Percentiles rank a stretch among this genome's conserved stretches.
These are phyloP conservation scores for Dichomitus squalens DNA, from an alignment of 1,284 basidiomycete species.

Conservation along the genomic window DNA sequence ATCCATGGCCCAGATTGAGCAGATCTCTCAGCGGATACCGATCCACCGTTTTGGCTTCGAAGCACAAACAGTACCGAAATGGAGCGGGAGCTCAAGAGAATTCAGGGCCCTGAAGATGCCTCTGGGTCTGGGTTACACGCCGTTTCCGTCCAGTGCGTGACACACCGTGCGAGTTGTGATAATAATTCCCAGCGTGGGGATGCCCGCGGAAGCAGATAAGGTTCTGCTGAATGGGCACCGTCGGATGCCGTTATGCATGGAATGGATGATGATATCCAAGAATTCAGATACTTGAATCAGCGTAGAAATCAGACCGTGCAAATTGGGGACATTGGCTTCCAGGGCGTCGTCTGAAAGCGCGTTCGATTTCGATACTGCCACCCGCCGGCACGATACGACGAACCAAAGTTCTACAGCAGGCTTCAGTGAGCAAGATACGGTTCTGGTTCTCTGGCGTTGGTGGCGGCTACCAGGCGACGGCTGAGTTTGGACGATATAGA, in stretches of 20 bases:
- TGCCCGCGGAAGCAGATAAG: conserved; percentile 29
- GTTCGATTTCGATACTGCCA: conserved; percentile 16
- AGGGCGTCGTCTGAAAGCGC: conserved; percentile 8
- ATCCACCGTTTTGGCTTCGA: conserved; percentile 25
- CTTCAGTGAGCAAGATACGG: conserved; percentile 17
- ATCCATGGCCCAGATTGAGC: conserved; percentile 27
- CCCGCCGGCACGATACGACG: conserved; percentile 11
- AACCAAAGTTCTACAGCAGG: not conserved
- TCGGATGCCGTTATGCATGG: conserved; percentile 33
- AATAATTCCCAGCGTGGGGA: conserved; percentile 21
- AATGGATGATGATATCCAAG: conserved; percentile 27
- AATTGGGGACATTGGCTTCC: conserved; percentile 9
- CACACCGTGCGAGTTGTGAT: conserved; percentile 31
- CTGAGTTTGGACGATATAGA: conserved; percentile 11
- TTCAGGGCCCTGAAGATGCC: conserved; percentile 31
- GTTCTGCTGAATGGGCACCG: conserved; percentile 26
- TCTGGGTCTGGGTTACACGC: conserved; percentile 32
- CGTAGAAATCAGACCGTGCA: conserved; percentile 22
- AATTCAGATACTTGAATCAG: conserved; percentile 21
- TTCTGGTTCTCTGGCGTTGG: conserved; percentile 21
- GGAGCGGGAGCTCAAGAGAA: conserved; percentile 20
- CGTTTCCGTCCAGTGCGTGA: conserved; percentile 29
- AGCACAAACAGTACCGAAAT: conserved; percentile 30
- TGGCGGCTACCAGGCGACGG: conserved; percentile 23
- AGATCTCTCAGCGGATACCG: conserved; percentile 26